phyloP scores from a whole-genome alignment of 805 yeast genomes.

The Lipomyces yamanashiensis region DNA sequence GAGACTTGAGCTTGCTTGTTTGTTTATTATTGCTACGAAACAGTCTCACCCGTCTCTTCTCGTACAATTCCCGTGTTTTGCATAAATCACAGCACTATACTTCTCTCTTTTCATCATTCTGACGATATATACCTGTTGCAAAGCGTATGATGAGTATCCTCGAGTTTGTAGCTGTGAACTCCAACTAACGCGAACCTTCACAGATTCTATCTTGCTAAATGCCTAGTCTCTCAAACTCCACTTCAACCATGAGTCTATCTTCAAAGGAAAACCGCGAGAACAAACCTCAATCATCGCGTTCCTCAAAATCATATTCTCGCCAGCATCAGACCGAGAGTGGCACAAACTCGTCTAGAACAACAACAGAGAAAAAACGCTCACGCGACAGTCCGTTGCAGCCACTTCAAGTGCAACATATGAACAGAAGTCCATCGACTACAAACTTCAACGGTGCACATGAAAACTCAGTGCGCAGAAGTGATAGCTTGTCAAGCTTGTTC shows the following conservation, averaged over 20 bases:
- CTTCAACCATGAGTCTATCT: not conserved
- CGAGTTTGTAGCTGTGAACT: too few species aligned
- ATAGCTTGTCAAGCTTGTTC: conserved; percentile 13
- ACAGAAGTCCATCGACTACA: not conserved
- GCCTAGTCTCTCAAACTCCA: not conserved
- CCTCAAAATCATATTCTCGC: not conserved
- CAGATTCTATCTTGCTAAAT: too few species aligned
- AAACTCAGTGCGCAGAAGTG: conserved; percentile 9
- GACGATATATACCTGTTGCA: too few species aligned
- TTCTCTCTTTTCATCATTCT: too few species aligned
- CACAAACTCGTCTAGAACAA: not conserved
- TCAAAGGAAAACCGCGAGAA: not conserved
- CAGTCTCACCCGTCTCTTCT: too few species aligned
- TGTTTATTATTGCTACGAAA: too few species aligned
- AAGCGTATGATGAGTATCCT: too few species aligned
- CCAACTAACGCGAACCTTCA: too few species aligned
- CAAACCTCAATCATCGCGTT: not conserved
- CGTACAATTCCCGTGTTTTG: too few species aligned
- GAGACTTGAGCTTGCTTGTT: too few species aligned
- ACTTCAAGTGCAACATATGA: not conserved
- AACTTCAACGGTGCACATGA: not conserved
- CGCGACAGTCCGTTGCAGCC: not conserved
- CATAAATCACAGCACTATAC: too few species aligned
- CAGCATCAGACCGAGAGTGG: not conserved
- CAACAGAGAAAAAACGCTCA: not conserved